Base-by-base conservation (phyloP, 2,329 filamentous ascomycete species). In the Colletotrichum truncatum region DNA sequence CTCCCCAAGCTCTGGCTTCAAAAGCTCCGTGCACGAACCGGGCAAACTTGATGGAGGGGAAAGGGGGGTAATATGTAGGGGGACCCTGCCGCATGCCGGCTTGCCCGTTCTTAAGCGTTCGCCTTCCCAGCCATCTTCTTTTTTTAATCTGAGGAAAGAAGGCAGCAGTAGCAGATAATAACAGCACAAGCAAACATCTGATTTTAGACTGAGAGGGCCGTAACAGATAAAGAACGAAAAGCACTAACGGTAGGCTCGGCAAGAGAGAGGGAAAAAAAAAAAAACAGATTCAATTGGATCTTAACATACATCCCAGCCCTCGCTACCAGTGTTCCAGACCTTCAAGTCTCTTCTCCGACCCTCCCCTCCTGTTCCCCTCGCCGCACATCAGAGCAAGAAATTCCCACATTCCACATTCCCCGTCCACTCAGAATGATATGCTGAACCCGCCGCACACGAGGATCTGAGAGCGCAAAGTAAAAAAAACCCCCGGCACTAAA, bases 401-500 rank as follows among this genome's bases (percentile, higher is more conserved):
- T 55, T 34, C 53, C 60, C 60, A 63, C 54, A 58, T 58, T 43
- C 60, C 53, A 55, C 11, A 12, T 14, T 63, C 59, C 59, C 59
- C 53, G 59, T 43, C 59, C 59, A 63, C 43, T 63, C 58, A 56
- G 8, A 28, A n/a, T n/a, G n/a, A n/a, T n/a, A n/a, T n/a, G n/a
- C n/a, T n/a, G n/a, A n/a, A n/a, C n/a, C n/a, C n/a, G n/a, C n/a
- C n/a, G n/a, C n/a, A n/a, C n/a, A 28, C 49, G 56, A 39, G 25
- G 34, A 25, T 51, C 18, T 32, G 9, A 2, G 3, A 7, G 3
- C 25, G 6, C 4, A 30, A 49, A 49, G 21, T 16, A 52, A 36
- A 36, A 36, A 32, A 52, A 52, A 39, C 36, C 21, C 45, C 60
- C 54, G 48, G 52, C 52, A 59, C 57, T 59, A 52, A 36, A 26